Percentiles rank a stretch among this genome's conserved stretches.
Evolutionary conservation across 2,329 filamentous ascomycete species (phyloP).

Genomic region (Alternaria incomplexa): DNA sequence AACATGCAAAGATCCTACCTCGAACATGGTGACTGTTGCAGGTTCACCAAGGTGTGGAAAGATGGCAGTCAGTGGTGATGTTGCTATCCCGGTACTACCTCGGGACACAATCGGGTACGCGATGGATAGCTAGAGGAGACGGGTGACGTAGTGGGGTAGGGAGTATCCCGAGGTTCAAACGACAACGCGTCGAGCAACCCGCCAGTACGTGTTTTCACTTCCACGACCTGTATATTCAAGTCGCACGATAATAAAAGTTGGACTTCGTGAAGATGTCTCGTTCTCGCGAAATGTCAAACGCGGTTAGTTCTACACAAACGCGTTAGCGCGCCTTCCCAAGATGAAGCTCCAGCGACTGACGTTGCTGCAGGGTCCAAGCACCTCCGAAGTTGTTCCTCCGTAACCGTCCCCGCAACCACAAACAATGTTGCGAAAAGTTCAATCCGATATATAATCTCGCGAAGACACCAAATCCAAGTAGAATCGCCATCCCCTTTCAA

Average conservation of each 20-base stretch:
- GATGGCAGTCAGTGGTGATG: background rate
- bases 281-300: background rate
- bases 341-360: background rate
- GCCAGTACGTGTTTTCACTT: background rate
- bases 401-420: slow-evolving; percentile 2
- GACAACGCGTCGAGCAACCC: background rate
- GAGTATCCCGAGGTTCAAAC: slow-evolving; percentile 1
- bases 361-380: slow-evolving; percentile 17
- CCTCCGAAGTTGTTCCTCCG: slow-evolving; percentile 10
- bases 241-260: background rate
- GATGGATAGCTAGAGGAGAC: background rate
- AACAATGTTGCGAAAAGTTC: background rate
- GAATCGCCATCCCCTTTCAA: background rate
- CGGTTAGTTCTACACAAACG: background rate
- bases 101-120: background rate
- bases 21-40: slow-evolving; percentile 19
- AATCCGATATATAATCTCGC: background rate
- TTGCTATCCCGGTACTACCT: background rate
- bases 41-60: background rate
- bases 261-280: background rate
- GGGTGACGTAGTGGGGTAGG: slow-evolving; percentile 15
- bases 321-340: background rate
- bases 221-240: background rate
- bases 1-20: slow-evolving; percentile 10
- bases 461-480: too few species aligned